Evolutionary conservation across 352 stramenopile species (phyloP).

Genomic region (Phytopythium cucurbitacearum): DNA sequence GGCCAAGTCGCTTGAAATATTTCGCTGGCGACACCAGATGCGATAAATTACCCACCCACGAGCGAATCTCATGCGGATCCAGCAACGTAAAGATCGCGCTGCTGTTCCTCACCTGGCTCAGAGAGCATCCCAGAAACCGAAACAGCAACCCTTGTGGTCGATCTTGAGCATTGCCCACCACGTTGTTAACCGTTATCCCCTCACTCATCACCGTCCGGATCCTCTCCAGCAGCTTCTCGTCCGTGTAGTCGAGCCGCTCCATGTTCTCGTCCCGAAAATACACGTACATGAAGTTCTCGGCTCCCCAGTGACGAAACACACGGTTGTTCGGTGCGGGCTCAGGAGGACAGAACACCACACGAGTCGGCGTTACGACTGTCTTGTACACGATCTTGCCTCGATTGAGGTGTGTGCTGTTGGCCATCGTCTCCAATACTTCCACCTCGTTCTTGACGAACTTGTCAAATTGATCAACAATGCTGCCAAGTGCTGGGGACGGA

Average conservation of each 20-base stretch:
- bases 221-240: slow-evolving; percentile 23
- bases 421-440: slow-evolving; percentile 18
- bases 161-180: slow-evolving; percentile 5
- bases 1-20: slow-evolving; percentile 73
- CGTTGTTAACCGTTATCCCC: slow-evolving; percentile 35
- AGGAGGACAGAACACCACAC: slow-evolving; percentile 58
- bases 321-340: slow-evolving; percentile 52
- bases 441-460: slow-evolving; percentile 29
- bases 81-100: slow-evolving; percentile 66
- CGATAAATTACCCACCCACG: slow-evolving; percentile 62
- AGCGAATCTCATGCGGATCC: slow-evolving; percentile 38
- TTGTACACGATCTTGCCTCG: slow-evolving; percentile 40
- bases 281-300: slow-evolving; percentile 78
- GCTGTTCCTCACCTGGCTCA: slow-evolving; percentile 73
- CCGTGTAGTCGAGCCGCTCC: slow-evolving; percentile 58
- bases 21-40: slow-evolving; percentile 52
- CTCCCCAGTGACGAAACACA: slow-evolving; percentile 62
- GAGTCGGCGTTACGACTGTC: slow-evolving; percentile 58
- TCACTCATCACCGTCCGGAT: slow-evolving; percentile 35
- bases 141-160: slow-evolving; percentile 19
- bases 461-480: slow-evolving; percentile 31
- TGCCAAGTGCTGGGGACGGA: slow-evolving; percentile 8
- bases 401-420: slow-evolving; percentile 13
- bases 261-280: slow-evolving; percentile 83
- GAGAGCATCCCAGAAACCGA: slow-evolving; percentile 61